Conservation (phyloP, 202 grass and related monocot species). For the Panicum virgatum region DNA sequence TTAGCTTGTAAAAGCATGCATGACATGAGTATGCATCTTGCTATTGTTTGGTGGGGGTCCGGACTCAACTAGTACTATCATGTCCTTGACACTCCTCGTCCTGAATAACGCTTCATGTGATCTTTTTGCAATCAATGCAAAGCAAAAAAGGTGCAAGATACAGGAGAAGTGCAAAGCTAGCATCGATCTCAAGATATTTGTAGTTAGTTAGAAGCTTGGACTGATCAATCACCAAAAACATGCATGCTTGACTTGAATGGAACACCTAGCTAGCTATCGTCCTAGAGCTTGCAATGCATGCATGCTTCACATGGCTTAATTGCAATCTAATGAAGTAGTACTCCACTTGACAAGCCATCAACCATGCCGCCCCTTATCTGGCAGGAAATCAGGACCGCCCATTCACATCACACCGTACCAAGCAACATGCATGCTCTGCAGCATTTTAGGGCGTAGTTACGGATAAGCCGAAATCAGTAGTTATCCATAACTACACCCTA, state of each 20-base stretch:
- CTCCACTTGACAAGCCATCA: background rate
- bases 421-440: background rate
- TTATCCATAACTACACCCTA: no score
- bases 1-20: background rate
- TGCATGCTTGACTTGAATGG: slow-evolving; percentile 34
- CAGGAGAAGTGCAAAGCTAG: background rate
- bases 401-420: background rate
- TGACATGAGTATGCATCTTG: no score
- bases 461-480: no score
- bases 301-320: slow-evolving; percentile 39
- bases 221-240: slow-evolving; percentile 30
- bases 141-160: slow-evolving; percentile 30
- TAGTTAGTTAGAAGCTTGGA: background rate
- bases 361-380: background rate
- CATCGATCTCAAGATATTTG: slow-evolving; percentile 32
- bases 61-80: background rate
- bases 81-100: background rate
- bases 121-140: slow-evolving; percentile 31
- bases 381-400: slow-evolving; percentile 27
- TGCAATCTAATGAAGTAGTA: background rate
- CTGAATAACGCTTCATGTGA: background rate
- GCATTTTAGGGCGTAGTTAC: no score
- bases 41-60: background rate
- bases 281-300: no score
- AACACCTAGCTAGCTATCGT: no score